A percentile compares a stretch with the other conserved stretches of the same genome.
Evolutionary conservation across 2,329 filamentous ascomycete genomes (phyloP).

Genomic region (Simplicillium aogashimaense): DNA sequence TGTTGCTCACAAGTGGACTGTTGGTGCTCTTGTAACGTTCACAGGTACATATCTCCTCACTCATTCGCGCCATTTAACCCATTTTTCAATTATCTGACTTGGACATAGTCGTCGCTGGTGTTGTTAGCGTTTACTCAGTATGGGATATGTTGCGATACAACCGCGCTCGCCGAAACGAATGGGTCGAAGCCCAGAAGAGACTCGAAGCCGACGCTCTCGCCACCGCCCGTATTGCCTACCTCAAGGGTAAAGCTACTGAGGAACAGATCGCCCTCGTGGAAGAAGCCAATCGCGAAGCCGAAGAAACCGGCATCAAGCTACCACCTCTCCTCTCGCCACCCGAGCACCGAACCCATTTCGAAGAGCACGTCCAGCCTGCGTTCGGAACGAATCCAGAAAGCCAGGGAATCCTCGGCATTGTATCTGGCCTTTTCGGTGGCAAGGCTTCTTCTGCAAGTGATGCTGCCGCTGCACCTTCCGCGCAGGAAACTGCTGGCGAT

Average conservation of each 20-base stretch:
- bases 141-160: conserved; percentile 54
- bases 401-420: conserved; percentile 24
- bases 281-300: conserved; percentile 40
- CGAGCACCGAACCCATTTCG: conserved; percentile 23
- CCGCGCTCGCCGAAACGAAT: conserved; percentile 48
- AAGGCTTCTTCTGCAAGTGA: conserved; percentile 11
- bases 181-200: conserved; percentile 43
- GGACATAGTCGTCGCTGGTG: conserved; percentile 39
- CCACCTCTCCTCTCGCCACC: conserved; percentile 41
- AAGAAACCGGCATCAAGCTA: conserved; percentile 32
- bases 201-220: conserved; percentile 45
- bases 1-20: conserved; percentile 44
- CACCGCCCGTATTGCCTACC: conserved; percentile 49
- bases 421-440: conserved; percentile 18
- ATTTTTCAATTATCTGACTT: background rate
- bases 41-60: conserved; percentile 33
- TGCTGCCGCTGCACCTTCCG: conserved; percentile 4
- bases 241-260: conserved; percentile 45
- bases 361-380: conserved; percentile 22
- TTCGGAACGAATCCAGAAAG: conserved; percentile 16
- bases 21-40: conserved; percentile 43
- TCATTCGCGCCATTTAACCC: background rate
- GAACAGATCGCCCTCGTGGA: conserved; percentile 48
- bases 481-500: conserved; percentile 18
- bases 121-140: conserved; percentile 48